Base-by-base conservation (phyloP, 2,329 filamentous ascomycete species). In the Hypoxylon sp. region DNA sequence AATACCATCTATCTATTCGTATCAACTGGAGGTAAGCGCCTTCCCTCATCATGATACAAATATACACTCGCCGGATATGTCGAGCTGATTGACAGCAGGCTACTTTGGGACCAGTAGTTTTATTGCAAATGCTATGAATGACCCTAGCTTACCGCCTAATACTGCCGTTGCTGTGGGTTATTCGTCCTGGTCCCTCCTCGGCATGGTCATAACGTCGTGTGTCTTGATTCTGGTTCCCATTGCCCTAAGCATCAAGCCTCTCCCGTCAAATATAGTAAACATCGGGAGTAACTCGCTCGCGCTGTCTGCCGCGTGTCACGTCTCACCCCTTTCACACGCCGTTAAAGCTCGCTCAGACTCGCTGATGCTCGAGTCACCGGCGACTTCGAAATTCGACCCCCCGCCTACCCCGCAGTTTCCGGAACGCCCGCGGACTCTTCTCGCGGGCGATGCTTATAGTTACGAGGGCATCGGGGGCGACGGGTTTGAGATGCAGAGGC, bases 1-100 rank as follows among this genome's bases (percentile, higher is more conserved):
- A 81, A 82, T 60, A 76, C 74, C 33, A 62, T 85, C 0, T 84
- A 81, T 69, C 66, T 82, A 1, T 69, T 70, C 13, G 65, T 78
- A 11, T 73, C 71, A 13, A 69, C 69, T 33, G 75, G 76, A 27
- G 70, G 73, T 73, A 61, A 57, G 60, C n/a, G 10, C 37, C 37
- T 25, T 6, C 22, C 46, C 22, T n/a, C 17, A 31, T n/a, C 31
- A 7, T 31, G 1, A 20, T 20, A 14, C 27, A 2, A 13, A 40
- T 5, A 6, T 53, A 22, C 25, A 14, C 8, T 2, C 11, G 1
- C 17, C 5, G n/a, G 25, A 50, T 2, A 11, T 17, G 2, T 33
- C 1, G 2, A 46, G 20, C 64, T 62, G 3, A 63, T 44, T 6
- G 3, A 17, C 6, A 14, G 22, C 14, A 70, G 64, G 68, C 14